Evolutionary conservation across 1,284 basidiomycete species (phyloP).

Genomic region (Tilletia caries): DNA sequence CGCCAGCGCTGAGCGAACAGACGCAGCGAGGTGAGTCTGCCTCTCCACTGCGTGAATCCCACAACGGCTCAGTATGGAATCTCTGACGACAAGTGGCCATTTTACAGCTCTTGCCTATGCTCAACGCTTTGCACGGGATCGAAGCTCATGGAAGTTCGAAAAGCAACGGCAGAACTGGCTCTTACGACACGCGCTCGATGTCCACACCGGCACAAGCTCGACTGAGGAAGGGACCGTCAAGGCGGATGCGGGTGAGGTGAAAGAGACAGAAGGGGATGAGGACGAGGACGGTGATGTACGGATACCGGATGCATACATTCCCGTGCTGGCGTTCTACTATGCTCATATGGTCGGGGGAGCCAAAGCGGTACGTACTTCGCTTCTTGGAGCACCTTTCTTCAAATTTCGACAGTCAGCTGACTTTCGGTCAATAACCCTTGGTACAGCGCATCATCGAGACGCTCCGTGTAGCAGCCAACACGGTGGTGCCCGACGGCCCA

Average conservation of each 20-base stretch:
- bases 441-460: not conserved
- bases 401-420: not conserved
- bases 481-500: not conserved
- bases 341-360: conserved; percentile 1
- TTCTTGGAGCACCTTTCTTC: no score
- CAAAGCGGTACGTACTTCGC: not conserved
- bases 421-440: not conserved
- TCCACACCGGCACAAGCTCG: not conserved
- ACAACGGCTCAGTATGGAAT: no score
- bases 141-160: conserved; percentile 35
- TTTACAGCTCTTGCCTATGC: conserved; percentile 29
- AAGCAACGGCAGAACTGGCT: conserved; percentile 40
- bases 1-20: not conserved
- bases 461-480: not conserved
- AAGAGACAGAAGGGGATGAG: not conserved
- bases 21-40: conserved; percentile 4
- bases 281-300: not conserved
- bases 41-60: not conserved
- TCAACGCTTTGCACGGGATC: conserved; percentile 25
- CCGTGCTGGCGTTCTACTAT: not conserved
- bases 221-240: not conserved
- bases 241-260: not conserved
- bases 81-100: no score
- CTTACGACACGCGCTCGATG: conserved; percentile 25
- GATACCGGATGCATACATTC: not conserved